Evolutionary conservation across 2,329 filamentous ascomycete species (phyloP).

Genomic region (Xylariales sp.): DNA sequence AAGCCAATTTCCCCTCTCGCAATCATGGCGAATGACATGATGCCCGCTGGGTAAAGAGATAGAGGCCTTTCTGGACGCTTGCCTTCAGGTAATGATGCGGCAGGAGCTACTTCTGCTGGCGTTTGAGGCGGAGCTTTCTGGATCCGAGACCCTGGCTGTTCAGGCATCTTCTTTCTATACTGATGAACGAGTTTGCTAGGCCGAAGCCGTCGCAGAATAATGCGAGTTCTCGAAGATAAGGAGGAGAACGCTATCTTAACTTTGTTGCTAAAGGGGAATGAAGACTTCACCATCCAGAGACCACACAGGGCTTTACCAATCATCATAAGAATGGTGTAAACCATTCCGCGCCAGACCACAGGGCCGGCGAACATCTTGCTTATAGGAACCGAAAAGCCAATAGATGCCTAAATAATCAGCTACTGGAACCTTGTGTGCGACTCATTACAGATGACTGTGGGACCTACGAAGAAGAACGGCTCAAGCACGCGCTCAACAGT

Average conservation of each 20-base stretch:
- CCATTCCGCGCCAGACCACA: conserved; percentile 66
- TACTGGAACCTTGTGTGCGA: neutral
- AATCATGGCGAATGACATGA: conserved; percentile 66
- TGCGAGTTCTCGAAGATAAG: conserved; percentile 7
- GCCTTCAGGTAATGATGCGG: neutral
- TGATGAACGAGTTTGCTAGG: too few relatives aligned
- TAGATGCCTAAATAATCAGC: conserved; percentile 40
- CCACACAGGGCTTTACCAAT: conserved; percentile 58
- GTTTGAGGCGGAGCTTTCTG: neutral
- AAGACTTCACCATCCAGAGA: conserved; percentile 47
- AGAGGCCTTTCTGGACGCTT: conserved; percentile 29
- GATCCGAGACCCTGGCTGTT: too few relatives aligned
- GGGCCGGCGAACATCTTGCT: conserved; percentile 59
- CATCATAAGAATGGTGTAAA: conserved; percentile 69
- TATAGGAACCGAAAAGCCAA: conserved; percentile 77
- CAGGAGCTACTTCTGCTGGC: neutral
- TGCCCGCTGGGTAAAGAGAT: conserved; percentile 62
- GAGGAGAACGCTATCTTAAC: conserved; percentile 6
- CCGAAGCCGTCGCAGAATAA: conserved; percentile 14
- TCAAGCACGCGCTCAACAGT: conserved; percentile 50
- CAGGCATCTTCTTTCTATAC: too few relatives aligned
- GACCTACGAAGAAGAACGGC: conserved; percentile 67
- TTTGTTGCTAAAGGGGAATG: conserved; percentile 12
- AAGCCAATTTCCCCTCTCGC: conserved; percentile 78
- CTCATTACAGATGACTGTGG: neutral